Conservation (phyloP, 257 asterid genomes). For the Penstemon barbatus region DNA sequence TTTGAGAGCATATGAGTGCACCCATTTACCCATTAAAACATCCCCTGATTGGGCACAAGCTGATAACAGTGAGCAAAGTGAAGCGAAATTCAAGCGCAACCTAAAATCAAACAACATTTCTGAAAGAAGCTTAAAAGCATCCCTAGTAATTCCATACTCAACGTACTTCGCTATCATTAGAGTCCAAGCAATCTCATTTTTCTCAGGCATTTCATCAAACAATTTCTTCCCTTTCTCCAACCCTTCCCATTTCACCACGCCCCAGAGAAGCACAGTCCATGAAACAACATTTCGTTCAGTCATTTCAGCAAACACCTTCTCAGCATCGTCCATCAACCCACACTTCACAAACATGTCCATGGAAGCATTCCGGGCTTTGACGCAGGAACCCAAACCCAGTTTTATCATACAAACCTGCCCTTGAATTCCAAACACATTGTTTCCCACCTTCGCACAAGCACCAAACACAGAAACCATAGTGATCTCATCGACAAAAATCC, state of each 20-base stretch:
- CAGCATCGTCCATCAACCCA: constrained; percentile 48
- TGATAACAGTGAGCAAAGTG: constrained; percentile 58
- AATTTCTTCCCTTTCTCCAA: constrained; percentile 48
- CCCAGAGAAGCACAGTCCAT: constrained; percentile 77
- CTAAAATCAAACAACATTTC: constrained; percentile 52
- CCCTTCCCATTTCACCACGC: constrained; percentile 62
- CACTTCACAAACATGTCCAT: constrained; percentile 78
- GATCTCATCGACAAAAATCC: constrained; percentile 49
- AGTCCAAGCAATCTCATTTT: constrained; percentile 73
- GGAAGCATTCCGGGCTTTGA: constrained; percentile 62
- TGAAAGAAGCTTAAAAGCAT: constrained; percentile 52
- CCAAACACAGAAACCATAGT: constrained; percentile 57
- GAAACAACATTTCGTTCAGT: constrained; percentile 61
- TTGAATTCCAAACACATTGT: constrained; percentile 50
- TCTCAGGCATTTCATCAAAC: constrained; percentile 74
- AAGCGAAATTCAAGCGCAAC: constrained; percentile 44
- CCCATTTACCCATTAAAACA: constrained; percentile 62
- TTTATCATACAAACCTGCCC: constrained; percentile 52
- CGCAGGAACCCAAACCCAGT: constrained; percentile 49
- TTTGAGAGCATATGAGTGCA: constrained; percentile 56
- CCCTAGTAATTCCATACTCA: constrained; percentile 49
- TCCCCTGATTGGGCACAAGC: constrained; percentile 71
- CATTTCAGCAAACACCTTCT: constrained; percentile 56
- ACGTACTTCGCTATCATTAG: constrained; percentile 54
- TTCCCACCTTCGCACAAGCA: constrained; percentile 58